phyloP scores from a whole-genome alignment of 306 rosid species.

The Urtica urens region DNA sequence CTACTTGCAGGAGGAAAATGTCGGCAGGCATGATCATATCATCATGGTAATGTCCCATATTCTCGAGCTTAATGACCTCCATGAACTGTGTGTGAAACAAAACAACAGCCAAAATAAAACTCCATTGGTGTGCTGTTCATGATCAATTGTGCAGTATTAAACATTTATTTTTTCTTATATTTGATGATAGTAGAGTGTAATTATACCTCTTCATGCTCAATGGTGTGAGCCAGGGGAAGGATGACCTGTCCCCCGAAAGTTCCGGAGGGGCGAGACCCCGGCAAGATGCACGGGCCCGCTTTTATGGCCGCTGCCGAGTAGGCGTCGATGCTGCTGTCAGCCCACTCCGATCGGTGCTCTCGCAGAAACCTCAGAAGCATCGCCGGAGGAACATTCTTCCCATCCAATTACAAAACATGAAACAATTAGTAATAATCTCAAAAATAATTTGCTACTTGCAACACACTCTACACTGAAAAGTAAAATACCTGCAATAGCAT shows the following conservation, averaged over 20 bases:
- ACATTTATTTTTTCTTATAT: no score
- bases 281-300: constrained; percentile 75
- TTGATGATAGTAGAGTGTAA: no score
- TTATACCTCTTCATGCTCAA: constrained; percentile 94
- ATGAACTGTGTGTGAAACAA: constrained; percentile 81
- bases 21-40: constrained; percentile 86
- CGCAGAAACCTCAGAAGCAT: constrained; percentile 84
- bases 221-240: constrained; percentile 93
- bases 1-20: constrained; percentile 92
- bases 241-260: constrained; percentile 88
- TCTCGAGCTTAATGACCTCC: constrained; percentile 94
- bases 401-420: constrained; percentile 9
- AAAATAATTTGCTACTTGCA: background rate
- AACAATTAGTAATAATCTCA: background rate
- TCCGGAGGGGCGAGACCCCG: constrained; percentile 55
- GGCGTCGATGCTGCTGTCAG: constrained; percentile 94
- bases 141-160: no score
- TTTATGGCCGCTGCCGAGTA: constrained; percentile 88
- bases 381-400: constrained; percentile 93
- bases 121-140: no score
- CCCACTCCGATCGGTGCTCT: constrained; percentile 98
- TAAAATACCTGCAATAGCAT: constrained; percentile 96
- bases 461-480: constrained; percentile 25
- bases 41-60: constrained; percentile 83
- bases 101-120: constrained; percentile 15